Percentiles rank a stretch among this genome's conserved stretches.
These are phyloP conservation scores for Cyberlindnera americana DNA, from an alignment of 805 yeast species.

Conservation along the genomic window DNA sequence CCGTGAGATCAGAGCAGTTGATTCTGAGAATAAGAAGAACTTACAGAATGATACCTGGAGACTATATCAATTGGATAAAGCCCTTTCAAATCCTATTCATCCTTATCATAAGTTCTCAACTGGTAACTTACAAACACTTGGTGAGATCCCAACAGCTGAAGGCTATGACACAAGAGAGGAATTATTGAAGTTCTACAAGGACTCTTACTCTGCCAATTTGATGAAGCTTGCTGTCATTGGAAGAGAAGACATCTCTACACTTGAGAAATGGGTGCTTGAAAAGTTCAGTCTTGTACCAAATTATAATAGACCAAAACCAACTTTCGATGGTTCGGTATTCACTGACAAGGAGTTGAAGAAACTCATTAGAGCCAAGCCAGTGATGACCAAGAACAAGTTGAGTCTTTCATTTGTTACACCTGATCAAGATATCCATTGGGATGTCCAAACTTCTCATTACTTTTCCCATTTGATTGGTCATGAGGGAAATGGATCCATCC, in stretches of 20 bases:
- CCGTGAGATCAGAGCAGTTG: conserved; percentile 91
- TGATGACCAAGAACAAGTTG: conserved; percentile 70
- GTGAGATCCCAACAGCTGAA: conserved; percentile 52
- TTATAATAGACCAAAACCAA: conserved; percentile 28
- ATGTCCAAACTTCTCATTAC: conserved; percentile 65
- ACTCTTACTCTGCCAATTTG: conserved; percentile 76
- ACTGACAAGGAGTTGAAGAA: conserved; percentile 46
- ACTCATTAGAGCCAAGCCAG: conserved; percentile 68
- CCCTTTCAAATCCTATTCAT: conserved; percentile 67
- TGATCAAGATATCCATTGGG: conserved; percentile 67
- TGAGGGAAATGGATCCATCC: conserved; percentile 84
- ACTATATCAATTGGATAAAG: conserved; percentile 76
- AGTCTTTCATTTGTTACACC: conserved; percentile 73
- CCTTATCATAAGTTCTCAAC: conserved; percentile 89
- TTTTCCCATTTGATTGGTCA: conserved; percentile 85
- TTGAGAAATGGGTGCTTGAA: conserved; percentile 67
- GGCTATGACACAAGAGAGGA: conserved; percentile 80
- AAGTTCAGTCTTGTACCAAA: conserved; percentile 64
- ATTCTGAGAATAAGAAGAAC: conserved; percentile 93
- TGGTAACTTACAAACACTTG: conserved; percentile 77
- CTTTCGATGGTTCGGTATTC: conserved; percentile 46
- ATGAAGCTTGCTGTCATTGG: conserved; percentile 88
- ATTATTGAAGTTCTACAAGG: conserved; percentile 67
- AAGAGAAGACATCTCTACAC: conserved; percentile 67
- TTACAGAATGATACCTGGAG: conserved; percentile 90